Evolutionary conservation across 2,329 filamentous ascomycete species (phyloP), one percentile per base, ranked within the genome.

Genomic region (Pseudopyricularia javanii): DNA sequence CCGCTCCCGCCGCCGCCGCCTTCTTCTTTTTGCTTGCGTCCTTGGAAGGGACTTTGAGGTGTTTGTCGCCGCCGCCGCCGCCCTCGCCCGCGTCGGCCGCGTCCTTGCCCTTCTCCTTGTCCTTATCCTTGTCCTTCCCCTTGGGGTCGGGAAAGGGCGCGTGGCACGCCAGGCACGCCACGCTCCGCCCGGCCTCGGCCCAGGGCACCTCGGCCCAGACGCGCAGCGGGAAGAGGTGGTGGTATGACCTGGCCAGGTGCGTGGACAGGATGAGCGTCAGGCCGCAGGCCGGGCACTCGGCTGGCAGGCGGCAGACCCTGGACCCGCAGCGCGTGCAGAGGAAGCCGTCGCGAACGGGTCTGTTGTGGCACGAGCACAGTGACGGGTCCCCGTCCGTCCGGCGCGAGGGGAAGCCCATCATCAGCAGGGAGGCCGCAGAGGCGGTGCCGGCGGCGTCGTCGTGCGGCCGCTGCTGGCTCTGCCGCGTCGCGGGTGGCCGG

Each of bases 341-440:
- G 68, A 97, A 98, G 1, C 93, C 93, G 53, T 93, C 89, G 50
- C 86, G 76, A 20, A 79, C 85, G 15, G 91, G 82, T 56, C 83
- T 82, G 59, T 87, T 89, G 68, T 97, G 91, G 64, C 93, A 98
- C 5, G 91, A 90, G 66, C 93, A 98, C 56, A 93, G 81, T 55
- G 85, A 90, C 5, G 83, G 78, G 48, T 74, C 74, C 2, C 82
- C 75, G 52, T 88, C 87, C 14, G 93, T 80, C 2, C 86, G 86
- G 35, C 91, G 80, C 6, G 88, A 94, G 0, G 93, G 93, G 63
- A 98, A 98, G 4, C 93, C 93, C 91, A 98, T 98, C 87, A 95
- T 94, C 26, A 98, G 79, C 40, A 98, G 73, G 53, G 79, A 82
- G 1, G 80, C 76, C 9, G 53, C 45, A 6, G 15, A 24, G 15